Evolutionary conservation across 768 basidiomycete genomes (phyloP), one percentile per base, ranked within the genome.

Genomic region (Russula griseocarnosa): DNA sequence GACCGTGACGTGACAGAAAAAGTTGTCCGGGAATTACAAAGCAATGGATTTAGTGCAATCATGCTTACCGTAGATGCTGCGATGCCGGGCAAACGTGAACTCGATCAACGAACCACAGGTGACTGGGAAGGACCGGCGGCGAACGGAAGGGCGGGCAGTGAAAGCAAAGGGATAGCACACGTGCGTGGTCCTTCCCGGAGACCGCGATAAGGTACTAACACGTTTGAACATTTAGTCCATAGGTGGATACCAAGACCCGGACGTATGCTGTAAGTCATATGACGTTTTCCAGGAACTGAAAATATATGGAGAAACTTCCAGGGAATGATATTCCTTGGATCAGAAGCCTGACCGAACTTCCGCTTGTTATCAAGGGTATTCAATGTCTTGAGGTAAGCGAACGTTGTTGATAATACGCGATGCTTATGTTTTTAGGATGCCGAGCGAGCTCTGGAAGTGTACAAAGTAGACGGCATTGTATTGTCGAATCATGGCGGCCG

Each of bases 401-500:
- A 11, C 20, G 9, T 26, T 26, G 14, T 42, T 14, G 28, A 20
- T 40, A 28, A 24, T 16, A 8, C 10, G 14, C 28, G 52, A 30
- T 36, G 18, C 3, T 20, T 28, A 30, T 6, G 22, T 42, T 55
- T 40, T 3, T 34, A 81, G 72, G 82, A 82, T 65, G 81, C 79
- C 13, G 76, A 76, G 53, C 74, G 77, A 60, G 80, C 80, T 8
- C 74, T 76, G 53, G 74, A 81, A 46, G 54, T 56, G 56, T 60
- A 78, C 62, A 78, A 79, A 8, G 76, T 77, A 1, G 73, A 79
- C 24, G 81, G 76, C 6, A 79, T 83, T 63, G 76, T 81, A 24
- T 72, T 83, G 6, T 76, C 75, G 5, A 83, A 83, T 69, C 82
- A 83, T 61, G 82, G 82, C 24, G 81, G 78, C 11, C 73, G 81